Evolutionary conservation across 2,329 filamentous ascomycete species (phyloP).

Genomic region (Xylariomycetidae sp.): DNA sequence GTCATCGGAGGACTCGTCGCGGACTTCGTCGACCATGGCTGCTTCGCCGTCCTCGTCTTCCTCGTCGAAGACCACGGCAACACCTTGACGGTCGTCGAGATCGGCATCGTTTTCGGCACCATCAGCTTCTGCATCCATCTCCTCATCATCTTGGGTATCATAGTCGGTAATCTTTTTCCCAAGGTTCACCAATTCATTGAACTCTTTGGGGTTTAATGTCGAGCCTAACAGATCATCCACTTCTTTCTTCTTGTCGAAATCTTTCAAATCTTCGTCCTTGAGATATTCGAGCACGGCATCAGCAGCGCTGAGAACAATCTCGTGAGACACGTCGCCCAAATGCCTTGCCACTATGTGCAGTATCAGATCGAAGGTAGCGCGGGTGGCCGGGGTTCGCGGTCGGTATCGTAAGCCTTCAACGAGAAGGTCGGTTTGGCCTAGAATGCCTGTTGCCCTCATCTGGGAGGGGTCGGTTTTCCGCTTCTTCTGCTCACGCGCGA

Average conservation of each 20-base stretch:
- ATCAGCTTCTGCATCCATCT: slow-evolving; percentile 64
- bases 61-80: slow-evolving; percentile 94
- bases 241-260: slow-evolving; percentile 97
- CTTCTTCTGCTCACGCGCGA: slow-evolving; percentile 80
- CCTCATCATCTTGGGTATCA: slow-evolving; percentile 89
- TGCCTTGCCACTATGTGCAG: slow-evolving; percentile 82
- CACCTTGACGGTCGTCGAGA: slow-evolving; percentile 89
- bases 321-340: slow-evolving; percentile 87
- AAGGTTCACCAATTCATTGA: slow-evolving; percentile 93
- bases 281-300: slow-evolving; percentile 86
- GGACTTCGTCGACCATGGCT: slow-evolving; percentile 74
- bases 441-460: slow-evolving; percentile 66
- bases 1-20: slow-evolving; percentile 79
- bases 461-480: slow-evolving; percentile 71
- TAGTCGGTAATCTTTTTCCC: slow-evolving; percentile 99
- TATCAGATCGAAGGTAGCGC: slow-evolving; percentile 91
- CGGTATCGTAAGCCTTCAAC: slow-evolving; percentile 91
- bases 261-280: slow-evolving; percentile 93
- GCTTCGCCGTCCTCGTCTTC: slow-evolving; percentile 80
- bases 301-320: slow-evolving; percentile 87
- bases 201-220: slow-evolving; percentile 78
- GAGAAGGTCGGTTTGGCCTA: slow-evolving; percentile 77
- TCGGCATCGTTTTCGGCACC: slow-evolving; percentile 64
- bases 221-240: slow-evolving; percentile 89
- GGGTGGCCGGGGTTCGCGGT: slow-evolving; percentile 83